Percentiles rank a stretch among this genome's conserved stretches.
phyloP scores from a whole-genome alignment of 306 rosid species.

The Ormosia semicastrata region DNA sequence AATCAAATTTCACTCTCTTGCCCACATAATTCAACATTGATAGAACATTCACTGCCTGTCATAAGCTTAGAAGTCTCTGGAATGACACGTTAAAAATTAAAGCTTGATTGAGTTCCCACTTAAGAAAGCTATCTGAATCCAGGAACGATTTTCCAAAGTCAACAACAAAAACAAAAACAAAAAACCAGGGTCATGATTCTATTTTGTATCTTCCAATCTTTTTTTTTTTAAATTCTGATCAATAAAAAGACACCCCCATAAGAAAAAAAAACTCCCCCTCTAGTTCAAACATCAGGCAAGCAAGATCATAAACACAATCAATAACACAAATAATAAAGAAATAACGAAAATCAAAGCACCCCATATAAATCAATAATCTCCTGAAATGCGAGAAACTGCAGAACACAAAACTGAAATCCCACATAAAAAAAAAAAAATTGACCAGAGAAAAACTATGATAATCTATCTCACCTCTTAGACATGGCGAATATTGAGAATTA shows the following conservation, averaged over 20 bases:
- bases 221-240: background rate
- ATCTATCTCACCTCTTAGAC: slow-evolving; percentile 44
- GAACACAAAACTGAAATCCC: background rate
- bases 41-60: background rate
- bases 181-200: background rate
- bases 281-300: background rate
- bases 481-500: slow-evolving; percentile 21
- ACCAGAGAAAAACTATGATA: background rate
- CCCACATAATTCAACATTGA: background rate
- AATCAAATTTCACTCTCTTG: slow-evolving; percentile 6
- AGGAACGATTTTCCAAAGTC: background rate
- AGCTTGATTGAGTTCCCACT: background rate
- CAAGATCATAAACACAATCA: slow-evolving; percentile 2
- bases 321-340: background rate
- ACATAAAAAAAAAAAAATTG: background rate
- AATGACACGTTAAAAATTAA: background rate
- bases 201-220: background rate
- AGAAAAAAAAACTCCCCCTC: background rate
- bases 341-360: slow-evolving; percentile 7
- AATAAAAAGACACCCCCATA: background rate
- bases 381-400: background rate
- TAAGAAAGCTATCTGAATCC: background rate
- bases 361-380: background rate
- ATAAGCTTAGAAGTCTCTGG: background rate
- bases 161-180: background rate